A percentile compares a stretch with the other conserved stretches of the same genome.
Conservation (phyloP, 1,139 yeast genomes). For the Candida buenavistaensis region DNA sequence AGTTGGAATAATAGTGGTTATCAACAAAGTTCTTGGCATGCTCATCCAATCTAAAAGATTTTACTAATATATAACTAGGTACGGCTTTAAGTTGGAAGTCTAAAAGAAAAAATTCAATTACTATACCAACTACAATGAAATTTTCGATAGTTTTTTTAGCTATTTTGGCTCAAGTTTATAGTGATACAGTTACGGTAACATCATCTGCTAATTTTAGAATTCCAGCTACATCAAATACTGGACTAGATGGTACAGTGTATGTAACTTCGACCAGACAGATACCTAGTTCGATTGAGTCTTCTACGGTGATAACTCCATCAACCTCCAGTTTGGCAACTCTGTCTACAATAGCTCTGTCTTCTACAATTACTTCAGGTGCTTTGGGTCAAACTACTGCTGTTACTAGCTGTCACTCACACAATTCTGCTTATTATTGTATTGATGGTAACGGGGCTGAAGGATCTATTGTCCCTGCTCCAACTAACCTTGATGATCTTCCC, state of each 20-base stretch:
- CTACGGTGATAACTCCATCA: background rate
- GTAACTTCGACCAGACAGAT: slow-evolving; percentile 6
- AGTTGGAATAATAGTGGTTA: too few relatives aligned
- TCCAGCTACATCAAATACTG: slow-evolving; percentile 1
- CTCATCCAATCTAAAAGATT: too few relatives aligned
- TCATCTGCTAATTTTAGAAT: slow-evolving; percentile 5
- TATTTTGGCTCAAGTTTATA: background rate
- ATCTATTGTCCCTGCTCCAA: slow-evolving; percentile 27
- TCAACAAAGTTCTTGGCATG: too few relatives aligned
- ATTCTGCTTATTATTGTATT: slow-evolving; percentile 22
- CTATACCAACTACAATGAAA: slow-evolving; percentile 1
- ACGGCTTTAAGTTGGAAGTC: too few relatives aligned
- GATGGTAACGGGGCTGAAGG: slow-evolving; percentile 31
- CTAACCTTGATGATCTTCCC: slow-evolving; percentile 20
- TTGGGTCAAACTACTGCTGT: slow-evolving; percentile 13
- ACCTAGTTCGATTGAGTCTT: background rate
- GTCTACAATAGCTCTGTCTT: too few relatives aligned
- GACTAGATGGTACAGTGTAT: slow-evolving; percentile 5
- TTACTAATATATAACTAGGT: too few relatives aligned
- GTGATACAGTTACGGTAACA: slow-evolving; percentile 6
- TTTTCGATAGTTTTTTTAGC: background rate
- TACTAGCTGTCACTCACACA: slow-evolving; percentile 33
- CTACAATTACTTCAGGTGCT: background rate
- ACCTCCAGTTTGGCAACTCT: background rate
- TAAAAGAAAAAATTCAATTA: too few relatives aligned